Evolutionary conservation across 352 stramenopile species (phyloP), one percentile per base, ranked within the genome.

Genomic region (Halophytophthora batemanensis): DNA sequence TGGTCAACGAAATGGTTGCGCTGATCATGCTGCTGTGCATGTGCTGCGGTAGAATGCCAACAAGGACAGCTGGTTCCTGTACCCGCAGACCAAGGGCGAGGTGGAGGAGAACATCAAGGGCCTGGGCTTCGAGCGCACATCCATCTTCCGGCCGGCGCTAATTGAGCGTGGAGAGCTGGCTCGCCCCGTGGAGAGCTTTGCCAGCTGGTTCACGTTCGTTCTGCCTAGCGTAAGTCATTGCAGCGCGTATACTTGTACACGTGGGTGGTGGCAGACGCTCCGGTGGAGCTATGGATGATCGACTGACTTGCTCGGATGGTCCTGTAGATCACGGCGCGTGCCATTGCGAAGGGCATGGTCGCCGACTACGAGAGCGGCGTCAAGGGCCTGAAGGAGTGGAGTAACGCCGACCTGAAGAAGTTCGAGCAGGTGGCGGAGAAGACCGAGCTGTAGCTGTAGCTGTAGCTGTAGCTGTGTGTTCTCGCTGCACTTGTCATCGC

Each of bases 1-100:
- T 11, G 29, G 19, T n/a, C 36, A 11, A 47, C 15, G 22, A 29
- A 18, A 45, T 18, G 22, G 11, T 6, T 41, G 11, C 22, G 11
- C 15, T 52, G 29, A 48, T 6, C 36, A 6, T 23, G 11, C 15
- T 52, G 29, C 44, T 13, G 11, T 28, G 6, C 39, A n/a, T 28
- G 14, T 37, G 19, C 37, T 47, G 55, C 47, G 38, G 22, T 38
- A 85, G 71, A 64, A 66, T 45, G 66, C 73, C 2, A 72, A 81
- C 69, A 85, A 83, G 53, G 68, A 72, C 56, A 86, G 75, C 59
- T 90, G 80, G 77, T 85, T 88, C 52, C 53, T 88, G 39, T 90
- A 88, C 48, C 71, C 73, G 8, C 59, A 83, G 53, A 88, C 77
- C 7, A 90, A 90, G 63, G 80, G 72, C 11, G 68, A 88, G 44